phyloP scores from a whole-genome alignment of 208 protist genomes.

The Wallacemonas sp. region DNA sequence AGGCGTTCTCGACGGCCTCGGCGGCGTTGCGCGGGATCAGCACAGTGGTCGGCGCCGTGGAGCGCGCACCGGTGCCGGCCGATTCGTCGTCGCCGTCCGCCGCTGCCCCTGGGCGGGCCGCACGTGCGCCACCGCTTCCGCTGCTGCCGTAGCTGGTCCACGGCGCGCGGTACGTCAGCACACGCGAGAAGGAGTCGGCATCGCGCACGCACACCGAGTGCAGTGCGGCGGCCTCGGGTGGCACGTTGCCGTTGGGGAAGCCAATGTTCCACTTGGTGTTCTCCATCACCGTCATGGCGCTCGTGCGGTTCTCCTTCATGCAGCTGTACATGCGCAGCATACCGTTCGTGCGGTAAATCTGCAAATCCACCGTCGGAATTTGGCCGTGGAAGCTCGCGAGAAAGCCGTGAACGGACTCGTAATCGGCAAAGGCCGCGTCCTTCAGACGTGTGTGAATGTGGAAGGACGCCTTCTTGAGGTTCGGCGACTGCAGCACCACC shows the following conservation, averaged over 20 bases:
- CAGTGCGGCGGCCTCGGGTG: constrained; percentile 68
- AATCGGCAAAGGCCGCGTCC: constrained; percentile 86
- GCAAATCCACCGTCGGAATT: constrained; percentile 74
- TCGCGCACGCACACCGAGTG: constrained; percentile 79
- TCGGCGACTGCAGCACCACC: constrained; percentile 88
- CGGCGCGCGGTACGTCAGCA: constrained; percentile 66
- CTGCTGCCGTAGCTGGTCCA: constrained; percentile 17
- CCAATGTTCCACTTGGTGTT: constrained; percentile 77
- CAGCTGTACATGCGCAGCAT: constrained; percentile 90
- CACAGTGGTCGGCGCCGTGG: constrained; percentile 27
- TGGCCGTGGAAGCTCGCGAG: constrained; percentile 69
- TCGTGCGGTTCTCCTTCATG: constrained; percentile 92
- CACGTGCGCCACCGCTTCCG: background rate
- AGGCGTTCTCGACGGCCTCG: constrained; percentile 72
- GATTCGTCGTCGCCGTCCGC: constrained; percentile 7
- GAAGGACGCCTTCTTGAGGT: constrained; percentile 90
- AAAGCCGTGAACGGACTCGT: constrained; percentile 79
- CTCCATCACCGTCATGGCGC: constrained; percentile 81
- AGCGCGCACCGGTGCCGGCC: constrained; percentile 11
- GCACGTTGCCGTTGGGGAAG: constrained; percentile 61
- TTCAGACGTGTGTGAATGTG: constrained; percentile 87
- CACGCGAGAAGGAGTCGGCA: constrained; percentile 61
- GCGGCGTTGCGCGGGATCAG: constrained; percentile 70
- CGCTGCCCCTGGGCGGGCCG: background rate
- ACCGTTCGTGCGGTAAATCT: constrained; percentile 83